phyloP scores from a whole-genome alignment of 2,329 filamentous ascomycete genomes.

The Celoporthe dispersa region DNA sequence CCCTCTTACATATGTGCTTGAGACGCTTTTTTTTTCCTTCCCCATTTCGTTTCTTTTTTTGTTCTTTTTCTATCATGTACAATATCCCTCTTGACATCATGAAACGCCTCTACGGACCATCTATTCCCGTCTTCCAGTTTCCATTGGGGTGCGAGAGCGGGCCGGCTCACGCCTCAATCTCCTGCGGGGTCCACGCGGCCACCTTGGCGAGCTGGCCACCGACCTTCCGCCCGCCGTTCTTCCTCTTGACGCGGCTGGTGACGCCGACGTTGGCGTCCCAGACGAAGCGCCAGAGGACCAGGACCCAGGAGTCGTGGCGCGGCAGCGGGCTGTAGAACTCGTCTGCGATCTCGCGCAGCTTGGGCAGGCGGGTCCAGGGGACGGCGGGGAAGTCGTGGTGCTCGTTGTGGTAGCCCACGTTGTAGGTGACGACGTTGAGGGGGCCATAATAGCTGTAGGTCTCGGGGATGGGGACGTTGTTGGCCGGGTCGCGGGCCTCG shows the following conservation, averaged over 20 bases:
- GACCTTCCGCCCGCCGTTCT: constrained; percentile 70
- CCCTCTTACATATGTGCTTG: background rate
- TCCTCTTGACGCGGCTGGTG: constrained; percentile 90
- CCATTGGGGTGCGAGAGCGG: background rate
- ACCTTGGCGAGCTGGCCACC: constrained; percentile 50
- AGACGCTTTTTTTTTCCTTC: too few relatives aligned
- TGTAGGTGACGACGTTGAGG: constrained; percentile 92
- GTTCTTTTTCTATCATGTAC: constrained; percentile 3
- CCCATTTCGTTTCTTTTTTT: background rate
- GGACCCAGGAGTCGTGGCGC: constrained; percentile 85
- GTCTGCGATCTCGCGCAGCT: constrained; percentile 76
- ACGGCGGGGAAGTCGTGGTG: constrained; percentile 98
- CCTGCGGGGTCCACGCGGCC: constrained; percentile 67
- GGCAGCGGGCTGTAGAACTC: constrained; percentile 94
- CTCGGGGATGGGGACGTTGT: constrained; percentile 76
- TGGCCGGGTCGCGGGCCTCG: constrained; percentile 59
- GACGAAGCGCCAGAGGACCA: constrained; percentile 95
- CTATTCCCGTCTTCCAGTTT: background rate
- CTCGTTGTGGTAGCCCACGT: constrained; percentile 97
- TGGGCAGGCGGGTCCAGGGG: constrained; percentile 86
- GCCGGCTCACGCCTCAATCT: constrained; percentile 63
- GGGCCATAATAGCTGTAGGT: constrained; percentile 97
- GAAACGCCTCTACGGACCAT: background rate
- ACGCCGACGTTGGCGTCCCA: constrained; percentile 87
- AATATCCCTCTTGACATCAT: constrained; percentile 2